phyloP scores from a whole-genome alignment of 345 rosid genomes.

The Cochlearia excelsa region DNA sequence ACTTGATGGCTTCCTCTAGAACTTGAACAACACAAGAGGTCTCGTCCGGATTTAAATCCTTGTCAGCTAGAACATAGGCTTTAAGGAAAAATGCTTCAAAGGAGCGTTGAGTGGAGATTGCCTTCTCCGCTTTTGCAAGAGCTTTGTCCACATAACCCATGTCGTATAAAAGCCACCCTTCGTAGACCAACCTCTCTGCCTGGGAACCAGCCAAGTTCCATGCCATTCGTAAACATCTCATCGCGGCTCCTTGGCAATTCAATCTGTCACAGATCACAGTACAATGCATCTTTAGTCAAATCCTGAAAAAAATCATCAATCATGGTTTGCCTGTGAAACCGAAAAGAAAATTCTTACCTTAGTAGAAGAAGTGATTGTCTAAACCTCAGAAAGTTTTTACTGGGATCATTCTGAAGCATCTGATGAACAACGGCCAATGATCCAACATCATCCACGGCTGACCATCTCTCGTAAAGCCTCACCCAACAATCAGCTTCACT shows the following conservation, averaged over 20 bases:
- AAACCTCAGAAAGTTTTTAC: conserved; percentile 68
- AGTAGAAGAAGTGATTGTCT: conserved; percentile 91
- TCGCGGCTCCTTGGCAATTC: conserved; percentile 88
- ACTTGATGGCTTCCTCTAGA: conserved; percentile 85
- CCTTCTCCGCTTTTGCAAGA: conserved; percentile 68
- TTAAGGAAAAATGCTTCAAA: conserved; percentile 94
- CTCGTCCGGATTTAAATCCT: conserved; percentile 57
- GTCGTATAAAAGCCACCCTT: conserved; percentile 95
- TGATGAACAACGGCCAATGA: conserved; percentile 82
- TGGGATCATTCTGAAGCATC: conserved; percentile 78
- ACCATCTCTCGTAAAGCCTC: conserved; percentile 85
- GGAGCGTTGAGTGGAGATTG: conserved; percentile 68
- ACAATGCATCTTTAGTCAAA: conserved; percentile 23
- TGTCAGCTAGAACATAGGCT: conserved; percentile 80
- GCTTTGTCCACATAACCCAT: conserved; percentile 77
- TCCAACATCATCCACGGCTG: conserved; percentile 89
- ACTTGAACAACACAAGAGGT: conserved; percentile 64
- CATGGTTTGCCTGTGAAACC: conserved; percentile 5
- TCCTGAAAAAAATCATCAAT: conserved; percentile 4
- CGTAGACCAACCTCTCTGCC: conserved; percentile 78
- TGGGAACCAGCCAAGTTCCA: conserved; percentile 55
- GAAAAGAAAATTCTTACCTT: conserved; percentile 44
- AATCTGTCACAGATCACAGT: conserved; percentile 46
- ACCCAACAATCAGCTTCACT: conserved; percentile 86
- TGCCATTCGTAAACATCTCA: conserved; percentile 78